These are phyloP conservation scores for Mollisiaceae sp. DNA, from an alignment of 2,329 filamentous ascomycete genomes.

Conservation along the genomic window DNA sequence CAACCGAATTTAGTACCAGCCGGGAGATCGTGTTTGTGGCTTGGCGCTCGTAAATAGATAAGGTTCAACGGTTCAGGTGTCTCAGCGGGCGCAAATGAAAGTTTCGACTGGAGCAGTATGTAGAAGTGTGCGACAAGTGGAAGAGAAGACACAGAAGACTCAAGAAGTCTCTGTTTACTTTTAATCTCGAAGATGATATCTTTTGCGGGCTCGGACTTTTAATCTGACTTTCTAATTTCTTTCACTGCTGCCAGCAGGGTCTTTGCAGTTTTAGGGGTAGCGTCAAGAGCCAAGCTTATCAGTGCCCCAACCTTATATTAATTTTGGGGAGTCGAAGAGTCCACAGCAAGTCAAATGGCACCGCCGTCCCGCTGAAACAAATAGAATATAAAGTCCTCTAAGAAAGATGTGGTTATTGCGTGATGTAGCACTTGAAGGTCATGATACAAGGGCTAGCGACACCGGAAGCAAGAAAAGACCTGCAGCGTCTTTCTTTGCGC, in stretches of 20 bases:
- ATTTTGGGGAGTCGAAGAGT: neutral
- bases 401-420: neutral
- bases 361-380: neutral
- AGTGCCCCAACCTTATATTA: neutral
- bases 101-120: neutral
- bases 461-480: neutral
- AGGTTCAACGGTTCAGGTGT: conserved; percentile 1
- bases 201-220: neutral
- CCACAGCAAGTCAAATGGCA: neutral
- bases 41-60: conserved; percentile 16
- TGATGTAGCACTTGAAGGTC: neutral
- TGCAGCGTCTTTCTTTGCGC: neutral
- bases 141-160: neutral
- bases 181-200: neutral
- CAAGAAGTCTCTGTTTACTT: conserved; percentile 7
- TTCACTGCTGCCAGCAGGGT: neutral
- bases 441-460: neutral
- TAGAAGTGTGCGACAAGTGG: neutral
- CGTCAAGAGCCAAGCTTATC: neutral
- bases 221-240: conserved; percentile 4
- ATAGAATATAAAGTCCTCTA: neutral
- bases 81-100: conserved; percentile 5
- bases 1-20: neutral
- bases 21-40: conserved; percentile 9
- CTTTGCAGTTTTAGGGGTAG: neutral